Conservation (phyloP, 2,329 filamentous ascomycete genomes). For the Colletotrichum sp. region DNA sequence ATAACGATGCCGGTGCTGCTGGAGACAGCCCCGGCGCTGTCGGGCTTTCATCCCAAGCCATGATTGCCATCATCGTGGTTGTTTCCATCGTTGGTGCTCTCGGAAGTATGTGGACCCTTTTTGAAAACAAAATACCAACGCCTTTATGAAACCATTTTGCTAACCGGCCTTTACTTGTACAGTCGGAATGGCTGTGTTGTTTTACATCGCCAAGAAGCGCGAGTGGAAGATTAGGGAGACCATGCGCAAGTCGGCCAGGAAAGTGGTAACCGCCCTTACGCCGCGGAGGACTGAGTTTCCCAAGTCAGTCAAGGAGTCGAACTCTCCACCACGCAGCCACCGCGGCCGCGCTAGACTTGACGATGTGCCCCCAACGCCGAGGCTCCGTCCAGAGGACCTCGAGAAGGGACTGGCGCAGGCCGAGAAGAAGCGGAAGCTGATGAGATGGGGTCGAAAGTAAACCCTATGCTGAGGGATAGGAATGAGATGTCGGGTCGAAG, state of each 20-base stretch:
- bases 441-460: constrained; percentile 29
- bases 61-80: constrained; percentile 77
- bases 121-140: not conserved
- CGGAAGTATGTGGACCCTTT: constrained; percentile 61
- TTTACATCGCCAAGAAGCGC: constrained; percentile 82
- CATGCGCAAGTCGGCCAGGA: constrained; percentile 70
- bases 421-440: constrained; percentile 40
- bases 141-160: not conserved
- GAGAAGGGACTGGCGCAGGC: constrained; percentile 59
- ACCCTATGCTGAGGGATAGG: not conserved
- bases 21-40: constrained; percentile 66
- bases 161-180: not conserved
- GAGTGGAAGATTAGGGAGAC: constrained; percentile 82
- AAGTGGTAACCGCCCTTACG: constrained; percentile 66
- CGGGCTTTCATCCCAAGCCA: constrained; percentile 69
- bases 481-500: not conserved
- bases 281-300: constrained; percentile 67
- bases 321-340: constrained; percentile 12
- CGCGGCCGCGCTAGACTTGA: constrained; percentile 32
- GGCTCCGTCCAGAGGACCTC: constrained; percentile 58
- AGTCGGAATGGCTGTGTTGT: constrained; percentile 72
- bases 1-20: constrained; percentile 67
- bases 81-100: constrained; percentile 70
- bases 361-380: constrained; percentile 65
- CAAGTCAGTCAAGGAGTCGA: constrained; percentile 55